Percentiles rank a stretch among this genome's conserved stretches.
These are phyloP conservation scores for Cerioporus squamosus DNA, from an alignment of 1,284 basidiomycete species.

Conservation along the genomic window DNA sequence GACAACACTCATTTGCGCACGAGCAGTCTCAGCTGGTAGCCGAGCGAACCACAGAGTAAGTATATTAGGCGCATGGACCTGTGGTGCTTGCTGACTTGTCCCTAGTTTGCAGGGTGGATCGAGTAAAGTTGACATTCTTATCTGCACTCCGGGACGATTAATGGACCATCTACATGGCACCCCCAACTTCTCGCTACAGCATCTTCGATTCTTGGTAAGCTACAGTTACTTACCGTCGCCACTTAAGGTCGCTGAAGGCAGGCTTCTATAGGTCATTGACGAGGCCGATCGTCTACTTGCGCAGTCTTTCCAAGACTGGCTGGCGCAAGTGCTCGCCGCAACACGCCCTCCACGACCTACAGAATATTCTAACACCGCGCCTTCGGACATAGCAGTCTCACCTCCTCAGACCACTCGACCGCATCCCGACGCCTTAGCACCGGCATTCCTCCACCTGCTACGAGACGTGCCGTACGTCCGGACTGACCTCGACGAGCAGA, in stretches of 20 bases:
- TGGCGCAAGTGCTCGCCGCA: conserved; percentile 78
- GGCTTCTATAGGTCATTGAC: conserved; percentile 79
- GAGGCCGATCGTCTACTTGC: conserved; percentile 96
- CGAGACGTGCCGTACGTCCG: conserved; percentile 41
- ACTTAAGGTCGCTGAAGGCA: background rate
- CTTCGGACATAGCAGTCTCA: background rate
- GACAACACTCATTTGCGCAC: conserved; percentile 84
- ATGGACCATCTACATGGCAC: conserved; percentile 94
- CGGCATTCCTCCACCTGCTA: conserved; percentile 55
- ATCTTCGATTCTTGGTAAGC: conserved; percentile 87
- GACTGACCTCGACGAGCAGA: conserved; percentile 59
- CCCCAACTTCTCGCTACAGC: conserved; percentile 89
- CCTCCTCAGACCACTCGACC: conserved; percentile 14
- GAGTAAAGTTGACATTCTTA: conserved; percentile 91
- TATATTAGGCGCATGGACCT: background rate
- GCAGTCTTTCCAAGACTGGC: conserved; percentile 97
- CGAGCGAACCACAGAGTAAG: conserved; percentile 53
- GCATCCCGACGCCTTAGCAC: conserved; percentile 61
- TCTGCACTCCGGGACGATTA: conserved; percentile 94
- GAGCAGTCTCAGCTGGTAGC: conserved; percentile 77
- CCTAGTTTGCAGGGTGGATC: conserved; percentile 73
- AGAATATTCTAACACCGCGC: conserved; percentile 3
- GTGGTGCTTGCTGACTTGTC: background rate
- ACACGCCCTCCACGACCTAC: conserved; percentile 52
- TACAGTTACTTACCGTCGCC: background rate